phyloP scores from a whole-genome alignment of 73 alveolate genomes.

The Paramecium primaurelia region DNA sequence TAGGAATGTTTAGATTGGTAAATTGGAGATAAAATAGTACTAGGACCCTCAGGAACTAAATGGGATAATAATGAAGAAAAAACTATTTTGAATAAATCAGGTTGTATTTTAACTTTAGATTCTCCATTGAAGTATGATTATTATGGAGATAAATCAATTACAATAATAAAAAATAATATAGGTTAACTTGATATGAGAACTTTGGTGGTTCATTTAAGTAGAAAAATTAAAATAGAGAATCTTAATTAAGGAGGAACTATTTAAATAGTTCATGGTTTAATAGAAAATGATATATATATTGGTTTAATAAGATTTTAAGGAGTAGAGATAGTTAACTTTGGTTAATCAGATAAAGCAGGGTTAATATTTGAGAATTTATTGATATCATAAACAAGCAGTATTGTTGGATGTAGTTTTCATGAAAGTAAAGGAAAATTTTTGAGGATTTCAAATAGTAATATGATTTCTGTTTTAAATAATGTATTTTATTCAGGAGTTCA shows the following conservation, averaged over 20 bases:
- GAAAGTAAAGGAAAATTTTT: conserved; percentile 10
- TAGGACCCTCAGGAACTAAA: conserved; percentile 42
- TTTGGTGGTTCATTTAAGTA: conserved; percentile 35
- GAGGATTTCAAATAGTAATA: background rate
- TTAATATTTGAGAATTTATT: background rate
- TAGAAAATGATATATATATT: background rate
- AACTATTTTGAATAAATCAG: background rate
- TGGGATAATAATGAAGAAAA: conserved; percentile 1
- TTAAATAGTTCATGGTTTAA: background rate
- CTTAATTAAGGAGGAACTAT: background rate
- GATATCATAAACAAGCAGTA: background rate
- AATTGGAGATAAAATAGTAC: conserved; percentile 45
- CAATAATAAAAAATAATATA: conserved; percentile 3
- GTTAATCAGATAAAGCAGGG: conserved; percentile 26
- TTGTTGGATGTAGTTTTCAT: conserved; percentile 4
- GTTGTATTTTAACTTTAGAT: background rate
- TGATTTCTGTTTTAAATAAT: background rate
- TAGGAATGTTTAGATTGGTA: conserved; percentile 41
- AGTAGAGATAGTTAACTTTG: conserved; percentile 45
- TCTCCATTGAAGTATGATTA: conserved; percentile 14
- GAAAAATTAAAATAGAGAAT: conserved; percentile 52
- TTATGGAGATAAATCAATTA: conserved; percentile 48
- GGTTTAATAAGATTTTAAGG: conserved; percentile 36
- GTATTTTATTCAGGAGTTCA: background rate
- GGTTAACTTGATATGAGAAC: conserved; percentile 50